phyloP scores from a whole-genome alignment of 2,329 filamentous ascomycete species.

The Alternaria longipes region DNA sequence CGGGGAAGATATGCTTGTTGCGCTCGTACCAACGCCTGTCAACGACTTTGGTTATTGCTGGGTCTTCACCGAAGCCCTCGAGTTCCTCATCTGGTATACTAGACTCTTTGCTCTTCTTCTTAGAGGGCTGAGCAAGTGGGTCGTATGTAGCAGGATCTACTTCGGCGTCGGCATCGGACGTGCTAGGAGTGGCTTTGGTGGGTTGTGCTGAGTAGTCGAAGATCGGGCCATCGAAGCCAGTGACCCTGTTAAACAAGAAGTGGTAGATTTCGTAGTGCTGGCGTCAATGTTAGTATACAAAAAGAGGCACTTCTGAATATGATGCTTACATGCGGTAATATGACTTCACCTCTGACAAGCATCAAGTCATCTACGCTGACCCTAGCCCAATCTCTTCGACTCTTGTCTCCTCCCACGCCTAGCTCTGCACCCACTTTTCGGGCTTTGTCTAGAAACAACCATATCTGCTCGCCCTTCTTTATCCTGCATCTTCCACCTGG shows the following conservation, averaged over 20 bases:
- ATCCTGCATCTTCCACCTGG: slow-evolving; percentile 84
- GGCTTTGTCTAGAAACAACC: slow-evolving; percentile 92
- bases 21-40: slow-evolving; percentile 96
- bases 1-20: slow-evolving; percentile 98
- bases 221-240: slow-evolving; percentile 76
- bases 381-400: slow-evolving; percentile 84
- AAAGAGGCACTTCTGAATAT: neutral
- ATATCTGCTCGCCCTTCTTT: slow-evolving; percentile 92
- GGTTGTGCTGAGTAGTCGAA: slow-evolving; percentile 76
- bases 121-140: slow-evolving; percentile 51
- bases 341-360: slow-evolving; percentile 87
- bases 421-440: slow-evolving; percentile 88
- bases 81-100: slow-evolving; percentile 58
- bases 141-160: slow-evolving; percentile 49
- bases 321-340: slow-evolving; percentile 83
- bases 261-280: slow-evolving; percentile 98
- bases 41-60: slow-evolving; percentile 88
- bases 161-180: slow-evolving; percentile 27
- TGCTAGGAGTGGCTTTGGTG: slow-evolving; percentile 52
- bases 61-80: slow-evolving; percentile 82
- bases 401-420: slow-evolving; percentile 74
- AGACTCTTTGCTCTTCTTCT: slow-evolving; percentile 48
- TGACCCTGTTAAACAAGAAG: slow-evolving; percentile 88
- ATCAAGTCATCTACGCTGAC: slow-evolving; percentile 96
- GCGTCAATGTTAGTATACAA: slow-evolving; percentile 20